Base-by-base conservation (phyloP, 139 green algal species). In the Coelastrella sp. region DNA sequence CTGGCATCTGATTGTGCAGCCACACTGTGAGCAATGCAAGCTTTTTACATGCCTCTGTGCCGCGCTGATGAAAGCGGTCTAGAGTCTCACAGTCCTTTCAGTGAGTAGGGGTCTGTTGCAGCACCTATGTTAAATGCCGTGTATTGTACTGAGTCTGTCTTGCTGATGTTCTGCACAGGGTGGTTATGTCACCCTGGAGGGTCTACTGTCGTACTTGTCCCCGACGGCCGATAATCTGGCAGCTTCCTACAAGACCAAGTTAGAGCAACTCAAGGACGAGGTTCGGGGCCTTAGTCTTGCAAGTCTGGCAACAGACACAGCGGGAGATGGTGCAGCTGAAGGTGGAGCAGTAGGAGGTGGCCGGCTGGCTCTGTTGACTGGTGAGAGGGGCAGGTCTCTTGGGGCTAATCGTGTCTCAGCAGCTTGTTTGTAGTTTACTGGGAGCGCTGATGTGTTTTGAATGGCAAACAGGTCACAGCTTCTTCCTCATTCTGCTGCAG, bases 211-310 rank as follows among this genome's bases (percentile, higher is more conserved):
- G 0, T 92, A 97, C 89, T 77, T 97, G 43, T 38, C 72, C 5
- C 94, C 94, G 0, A 43, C 63, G 4, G 94, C 94, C 41, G 92
- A 91, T 2, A 82, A 84, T 17, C 71, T 92, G 59, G 27, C 78
- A 76, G 53, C 85, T 79, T 59, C 41, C 25, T 60, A 91, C 71
- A 59, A 72, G 37, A 32, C 68, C 4, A 85, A 82, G 4, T 17
- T 53, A 27, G 88, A 89, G 57, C 51, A 62, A 43, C 73, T 94
- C 30, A 40, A 82, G n/a, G 62, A 76, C 30, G 78, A 85, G n/a
- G 87, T 95, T 8, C 59, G 81, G 17, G 77, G 81, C 50, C 94
- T 96, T 40, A 93, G 94, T n/a, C 83, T 89, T 73, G 87, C 94
- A 60, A 92, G 88, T 76, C 89, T 96, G 35, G 83, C 83, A 32